Conservation (phyloP, 1,284 basidiomycete genomes). For the Pyrrhoderma noxium region DNA sequence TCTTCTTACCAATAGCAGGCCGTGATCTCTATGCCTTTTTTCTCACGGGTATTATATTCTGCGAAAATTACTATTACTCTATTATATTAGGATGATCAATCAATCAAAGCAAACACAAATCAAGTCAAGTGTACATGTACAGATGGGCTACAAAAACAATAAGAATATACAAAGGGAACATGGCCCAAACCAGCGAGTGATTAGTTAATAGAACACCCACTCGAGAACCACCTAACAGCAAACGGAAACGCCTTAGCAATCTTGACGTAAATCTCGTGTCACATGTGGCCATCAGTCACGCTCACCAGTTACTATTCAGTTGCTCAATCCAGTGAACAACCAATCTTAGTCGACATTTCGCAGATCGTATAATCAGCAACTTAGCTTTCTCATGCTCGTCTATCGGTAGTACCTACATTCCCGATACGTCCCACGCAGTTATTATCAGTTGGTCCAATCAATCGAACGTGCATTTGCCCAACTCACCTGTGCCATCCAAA, state of each 20-base stretch:
- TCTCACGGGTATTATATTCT: no score
- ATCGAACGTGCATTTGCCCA: neutral
- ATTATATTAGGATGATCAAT: no score
- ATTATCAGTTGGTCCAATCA: neutral
- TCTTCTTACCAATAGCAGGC: no score
- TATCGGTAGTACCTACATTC: constrained; percentile 72
- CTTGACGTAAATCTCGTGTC: neutral
- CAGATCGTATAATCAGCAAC: constrained; percentile 82
- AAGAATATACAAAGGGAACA: constrained; percentile 4
- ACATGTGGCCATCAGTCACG: neutral
- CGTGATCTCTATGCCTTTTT: no score
- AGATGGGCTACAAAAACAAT: constrained; percentile 7
- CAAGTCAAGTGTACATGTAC: neutral
- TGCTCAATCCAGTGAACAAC: constrained; percentile 93
- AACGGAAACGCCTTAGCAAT: constrained; percentile 10
- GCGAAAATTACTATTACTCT: no score
- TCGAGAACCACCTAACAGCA: constrained; percentile 40
- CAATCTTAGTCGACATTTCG: constrained; percentile 71
- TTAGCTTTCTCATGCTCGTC: constrained; percentile 92
- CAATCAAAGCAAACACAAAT: no score
- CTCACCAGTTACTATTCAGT: constrained; percentile 61
- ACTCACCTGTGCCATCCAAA: constrained; percentile 80
- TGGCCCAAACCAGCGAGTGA: constrained; percentile 16
- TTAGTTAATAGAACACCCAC: constrained; percentile 36
- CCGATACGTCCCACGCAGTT: neutral